Evolutionary conservation across 305 asterid genomes (phyloP).

Genomic region (Stenogyne calaminthoides): DNA sequence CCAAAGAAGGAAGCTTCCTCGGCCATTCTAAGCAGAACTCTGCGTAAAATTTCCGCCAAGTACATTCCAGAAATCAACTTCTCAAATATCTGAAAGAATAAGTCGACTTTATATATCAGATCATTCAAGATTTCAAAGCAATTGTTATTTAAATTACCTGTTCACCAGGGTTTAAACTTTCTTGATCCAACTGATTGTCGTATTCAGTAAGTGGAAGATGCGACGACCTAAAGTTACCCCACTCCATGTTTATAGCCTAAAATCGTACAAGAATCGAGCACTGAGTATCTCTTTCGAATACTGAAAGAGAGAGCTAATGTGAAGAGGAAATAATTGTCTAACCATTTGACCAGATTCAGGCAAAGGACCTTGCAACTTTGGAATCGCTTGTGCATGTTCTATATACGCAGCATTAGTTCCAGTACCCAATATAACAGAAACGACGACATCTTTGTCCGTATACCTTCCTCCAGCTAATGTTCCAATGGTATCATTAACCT

Average conservation of each 20-base stretch:
- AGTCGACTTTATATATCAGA: slow-evolving; percentile 9
- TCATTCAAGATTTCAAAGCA: not conserved
- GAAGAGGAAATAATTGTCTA: not conserved
- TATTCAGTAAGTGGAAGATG: slow-evolving; percentile 83
- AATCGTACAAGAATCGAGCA: slow-evolving; percentile 17
- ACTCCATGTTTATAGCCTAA: slow-evolving; percentile 91
- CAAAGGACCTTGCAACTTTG: slow-evolving; percentile 84
- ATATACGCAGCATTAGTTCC: slow-evolving; percentile 89
- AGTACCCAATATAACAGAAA: slow-evolving; percentile 88
- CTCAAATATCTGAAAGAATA: slow-evolving; percentile 62
- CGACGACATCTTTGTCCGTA: slow-evolving; percentile 53
- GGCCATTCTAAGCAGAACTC: slow-evolving; percentile 66
- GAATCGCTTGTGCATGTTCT: slow-evolving; percentile 86
- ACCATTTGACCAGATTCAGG: slow-evolving; percentile 92
- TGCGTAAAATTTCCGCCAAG: slow-evolving; percentile 79
- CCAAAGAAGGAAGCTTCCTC: slow-evolving; percentile 81
- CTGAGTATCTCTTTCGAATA: not conserved
- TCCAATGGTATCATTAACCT: slow-evolving; percentile 91
- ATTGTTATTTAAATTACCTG: slow-evolving; percentile 43
- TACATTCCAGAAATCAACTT: slow-evolving; percentile 89
- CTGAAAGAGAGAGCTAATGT: not conserved
- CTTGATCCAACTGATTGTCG: slow-evolving; percentile 67
- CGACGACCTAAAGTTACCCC: slow-evolving; percentile 89
- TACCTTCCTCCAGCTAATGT: slow-evolving; percentile 89
- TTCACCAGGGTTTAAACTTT: slow-evolving; percentile 82